A percentile compares a stretch with the other conserved stretches of the same genome.
Conservation (phyloP, 2,329 filamentous ascomycete genomes). For the Penicillium sp. region DNA sequence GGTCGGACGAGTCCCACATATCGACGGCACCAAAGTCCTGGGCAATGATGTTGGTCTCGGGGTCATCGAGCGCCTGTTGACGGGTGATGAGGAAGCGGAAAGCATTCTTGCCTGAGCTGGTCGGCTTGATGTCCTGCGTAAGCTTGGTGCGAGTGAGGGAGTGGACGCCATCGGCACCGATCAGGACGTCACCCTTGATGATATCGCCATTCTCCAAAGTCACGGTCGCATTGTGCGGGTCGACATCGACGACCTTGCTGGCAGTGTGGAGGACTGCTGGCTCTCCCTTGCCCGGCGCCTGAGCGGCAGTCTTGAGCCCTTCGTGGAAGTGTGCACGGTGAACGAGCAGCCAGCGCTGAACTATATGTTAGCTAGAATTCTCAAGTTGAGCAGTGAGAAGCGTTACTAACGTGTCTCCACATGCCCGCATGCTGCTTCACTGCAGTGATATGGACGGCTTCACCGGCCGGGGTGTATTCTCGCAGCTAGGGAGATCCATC, state of each 20-base stretch:
- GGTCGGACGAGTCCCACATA: conserved; percentile 49
- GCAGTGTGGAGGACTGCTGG: conserved; percentile 47
- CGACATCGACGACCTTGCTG: conserved; percentile 49
- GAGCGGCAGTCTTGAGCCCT: conserved; percentile 53
- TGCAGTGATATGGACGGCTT: conserved; percentile 32
- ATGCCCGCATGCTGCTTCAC: conserved; percentile 23
- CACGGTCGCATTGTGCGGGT: conserved; percentile 45
- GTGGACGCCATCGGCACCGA: conserved; percentile 60
- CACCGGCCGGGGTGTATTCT: conserved; percentile 44
- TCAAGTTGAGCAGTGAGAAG: background rate
- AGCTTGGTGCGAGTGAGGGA: conserved; percentile 33
- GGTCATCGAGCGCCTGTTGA: conserved; percentile 46
- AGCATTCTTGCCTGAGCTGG: conserved; percentile 57
- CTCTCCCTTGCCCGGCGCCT: conserved; percentile 38
- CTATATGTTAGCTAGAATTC: background rate
- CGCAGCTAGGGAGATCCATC: conserved; percentile 25
- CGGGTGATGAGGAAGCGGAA: conserved; percentile 59
- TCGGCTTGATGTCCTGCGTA: conserved; percentile 38
- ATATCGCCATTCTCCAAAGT: conserved; percentile 50
- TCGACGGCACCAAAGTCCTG: conserved; percentile 43
- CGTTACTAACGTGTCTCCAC: conserved; percentile 35
- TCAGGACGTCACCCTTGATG: conserved; percentile 52
- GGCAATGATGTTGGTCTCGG: conserved; percentile 41
- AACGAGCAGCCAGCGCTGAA: conserved; percentile 53
- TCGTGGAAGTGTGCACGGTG: conserved; percentile 59